Evolutionary conservation across 129 eudicot genomes (phyloP).

Genomic region (Silybum marianum): DNA sequence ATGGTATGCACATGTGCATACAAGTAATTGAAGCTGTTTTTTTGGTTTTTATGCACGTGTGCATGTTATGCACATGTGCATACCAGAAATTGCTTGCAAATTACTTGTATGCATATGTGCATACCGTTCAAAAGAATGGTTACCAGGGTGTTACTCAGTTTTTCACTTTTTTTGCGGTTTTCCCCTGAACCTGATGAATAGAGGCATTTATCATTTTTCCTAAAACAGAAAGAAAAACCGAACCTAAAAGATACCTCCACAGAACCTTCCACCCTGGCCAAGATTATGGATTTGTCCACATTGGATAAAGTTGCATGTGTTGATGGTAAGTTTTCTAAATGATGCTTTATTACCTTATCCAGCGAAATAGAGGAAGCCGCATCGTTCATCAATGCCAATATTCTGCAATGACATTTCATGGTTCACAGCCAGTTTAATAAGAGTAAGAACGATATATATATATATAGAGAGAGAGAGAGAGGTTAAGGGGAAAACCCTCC

Average conservation of each 20-base stretch:
- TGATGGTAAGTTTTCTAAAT: conserved; percentile 48
- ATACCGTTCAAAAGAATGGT: too few relatives aligned
- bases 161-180: too few relatives aligned
- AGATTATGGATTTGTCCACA: conserved; percentile 57
- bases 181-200: not conserved
- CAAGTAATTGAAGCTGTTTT: too few relatives aligned
- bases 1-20: too few relatives aligned
- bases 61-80: too few relatives aligned
- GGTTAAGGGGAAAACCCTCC: too few relatives aligned
- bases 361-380: conserved; percentile 63
- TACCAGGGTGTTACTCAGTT: too few relatives aligned
- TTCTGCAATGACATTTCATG: conserved; percentile 49
- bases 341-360: conserved; percentile 51
- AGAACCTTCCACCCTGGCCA: conserved; percentile 77
- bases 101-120: too few relatives aligned
- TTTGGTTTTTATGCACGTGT: too few relatives aligned
- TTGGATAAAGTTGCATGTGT: conserved; percentile 50
- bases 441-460: not conserved
- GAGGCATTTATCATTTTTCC: not conserved
- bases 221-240: not conserved
- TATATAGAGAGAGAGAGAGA: too few relatives aligned
- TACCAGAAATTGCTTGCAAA: too few relatives aligned
- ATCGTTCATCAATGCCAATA: conserved; percentile 57
- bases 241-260: conserved; percentile 53
- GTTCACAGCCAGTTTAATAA: not conserved